A percentile compares a stretch with the other conserved stretches of the same genome.
Evolutionary conservation across 2,329 filamentous ascomycete genomes (phyloP).

Genomic region (Trichoderma koningiopsis): DNA sequence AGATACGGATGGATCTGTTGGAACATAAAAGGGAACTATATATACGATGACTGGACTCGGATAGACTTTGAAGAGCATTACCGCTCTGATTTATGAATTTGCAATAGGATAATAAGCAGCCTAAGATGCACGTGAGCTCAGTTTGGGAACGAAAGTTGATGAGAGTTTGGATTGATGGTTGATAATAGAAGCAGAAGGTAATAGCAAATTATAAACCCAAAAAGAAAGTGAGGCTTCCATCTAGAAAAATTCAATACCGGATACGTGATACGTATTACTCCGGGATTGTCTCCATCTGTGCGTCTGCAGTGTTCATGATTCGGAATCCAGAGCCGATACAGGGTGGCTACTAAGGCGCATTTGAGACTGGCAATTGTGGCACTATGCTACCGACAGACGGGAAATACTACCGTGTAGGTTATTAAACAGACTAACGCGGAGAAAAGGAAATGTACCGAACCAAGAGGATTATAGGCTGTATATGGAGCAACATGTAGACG

Average conservation of each 20-base stretch:
- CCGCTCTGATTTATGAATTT: background rate
- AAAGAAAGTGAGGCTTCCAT: background rate
- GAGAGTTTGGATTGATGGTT: background rate
- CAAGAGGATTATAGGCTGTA: background rate
- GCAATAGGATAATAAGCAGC: background rate
- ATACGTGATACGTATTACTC: background rate
- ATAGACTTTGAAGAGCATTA: conserved; percentile 4
- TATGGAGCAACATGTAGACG: background rate
- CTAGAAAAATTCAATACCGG: background rate
- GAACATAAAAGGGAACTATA: conserved; percentile 1
- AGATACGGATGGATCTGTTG: background rate
- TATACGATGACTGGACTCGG: background rate
- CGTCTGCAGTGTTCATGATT: background rate
- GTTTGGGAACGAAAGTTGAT: background rate
- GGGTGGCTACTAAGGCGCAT: background rate
- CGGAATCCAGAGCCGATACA: background rate
- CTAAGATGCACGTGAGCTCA: background rate
- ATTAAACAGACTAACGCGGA: background rate
- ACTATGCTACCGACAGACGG: background rate
- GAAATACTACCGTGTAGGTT: conserved; percentile 13
- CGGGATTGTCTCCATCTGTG: background rate
- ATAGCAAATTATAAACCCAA: background rate
- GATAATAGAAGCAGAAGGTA: background rate
- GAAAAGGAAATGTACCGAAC: background rate
- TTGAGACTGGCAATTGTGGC: background rate